These are phyloP conservation scores for Kwoniella pini DNA, from an alignment of 768 basidiomycete genomes.

Conservation along the genomic window DNA sequence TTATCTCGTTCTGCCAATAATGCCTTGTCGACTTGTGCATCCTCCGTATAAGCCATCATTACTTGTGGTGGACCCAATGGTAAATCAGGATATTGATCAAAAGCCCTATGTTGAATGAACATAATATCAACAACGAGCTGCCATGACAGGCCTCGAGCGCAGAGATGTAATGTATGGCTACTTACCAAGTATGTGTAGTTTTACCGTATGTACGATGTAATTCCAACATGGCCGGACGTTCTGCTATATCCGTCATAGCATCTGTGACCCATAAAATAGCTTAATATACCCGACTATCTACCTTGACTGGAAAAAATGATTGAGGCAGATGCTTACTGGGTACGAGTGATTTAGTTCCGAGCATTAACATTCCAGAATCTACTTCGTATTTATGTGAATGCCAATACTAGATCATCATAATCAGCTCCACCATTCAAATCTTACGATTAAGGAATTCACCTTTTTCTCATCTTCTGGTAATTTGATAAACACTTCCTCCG, in stretches of 20 bases:
- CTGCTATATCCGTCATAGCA: conserved; percentile 39
- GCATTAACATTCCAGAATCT: conserved; percentile 46
- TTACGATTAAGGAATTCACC: conserved; percentile 5
- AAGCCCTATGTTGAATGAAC: too few species aligned
- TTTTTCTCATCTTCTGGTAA: conserved; percentile 60
- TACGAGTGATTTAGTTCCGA: conserved; percentile 44
- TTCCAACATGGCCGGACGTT: conserved; percentile 57
- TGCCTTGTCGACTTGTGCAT: conserved; percentile 54
- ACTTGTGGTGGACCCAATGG: conserved; percentile 59
- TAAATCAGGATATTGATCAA: conserved; percentile 52
- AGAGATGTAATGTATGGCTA: too few species aligned
- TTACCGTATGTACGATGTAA: conserved; percentile 61
- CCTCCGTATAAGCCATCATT: conserved; percentile 59
- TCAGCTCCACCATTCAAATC: not conserved
- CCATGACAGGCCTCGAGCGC: too few species aligned
- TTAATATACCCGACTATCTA: too few species aligned
- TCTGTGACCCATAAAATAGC: too few species aligned
- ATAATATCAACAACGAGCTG: too few species aligned
- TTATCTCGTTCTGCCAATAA: conserved; percentile 54
- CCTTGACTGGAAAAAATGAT: too few species aligned
- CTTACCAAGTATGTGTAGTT: conserved; percentile 51
- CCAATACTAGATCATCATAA: conserved; percentile 55
- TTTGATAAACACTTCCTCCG: conserved; percentile 57
- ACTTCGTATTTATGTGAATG: conserved; percentile 60
- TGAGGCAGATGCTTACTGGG: conserved; percentile 49